Percentiles rank a stretch among this genome's conserved stretches.
phyloP scores from a whole-genome alignment of 2,329 filamentous ascomycete species.

The Colletotrichum scovillei region DNA sequence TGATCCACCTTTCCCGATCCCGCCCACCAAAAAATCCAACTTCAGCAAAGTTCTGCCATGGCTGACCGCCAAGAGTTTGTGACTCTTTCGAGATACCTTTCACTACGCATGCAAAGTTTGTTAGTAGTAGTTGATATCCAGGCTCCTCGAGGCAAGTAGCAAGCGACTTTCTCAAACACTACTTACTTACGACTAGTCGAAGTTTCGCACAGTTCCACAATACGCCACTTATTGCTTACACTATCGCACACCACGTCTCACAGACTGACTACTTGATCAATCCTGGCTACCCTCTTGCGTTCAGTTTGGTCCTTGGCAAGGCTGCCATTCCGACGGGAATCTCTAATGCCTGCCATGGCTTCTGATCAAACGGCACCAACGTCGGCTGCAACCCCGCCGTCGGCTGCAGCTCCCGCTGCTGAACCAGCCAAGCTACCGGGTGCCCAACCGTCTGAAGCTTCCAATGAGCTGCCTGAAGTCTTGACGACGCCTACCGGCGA shows the following conservation, averaged over 20 bases:
- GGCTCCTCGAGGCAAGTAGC: not conserved
- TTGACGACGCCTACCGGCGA: conserved; percentile 49
- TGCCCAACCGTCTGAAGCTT: not conserved
- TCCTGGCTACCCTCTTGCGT: conserved; percentile 27
- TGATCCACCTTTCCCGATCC: not conserved
- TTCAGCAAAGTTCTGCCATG: conserved; percentile 26
- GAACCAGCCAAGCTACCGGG: not conserved
- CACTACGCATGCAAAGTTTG: not conserved
- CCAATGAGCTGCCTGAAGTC: conserved; percentile 31
- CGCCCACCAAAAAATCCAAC: not conserved
- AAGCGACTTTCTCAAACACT: not conserved
- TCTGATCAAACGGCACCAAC: not conserved
- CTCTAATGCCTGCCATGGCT: conserved; percentile 20
- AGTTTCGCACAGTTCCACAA: not conserved
- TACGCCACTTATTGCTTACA: not conserved
- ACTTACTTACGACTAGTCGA: not conserved
- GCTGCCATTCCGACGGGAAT: conserved; percentile 19
- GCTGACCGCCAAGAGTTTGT: conserved; percentile 27
- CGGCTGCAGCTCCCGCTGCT: not conserved
- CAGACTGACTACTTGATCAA: not conserved
- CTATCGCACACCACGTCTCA: not conserved
- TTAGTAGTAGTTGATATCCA: not conserved
- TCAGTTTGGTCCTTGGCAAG: conserved; percentile 21
- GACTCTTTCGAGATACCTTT: conserved; percentile 19
- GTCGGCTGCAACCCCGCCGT: not conserved